A percentile compares a stretch with the other conserved stretches of the same genome.
phyloP scores from a whole-genome alignment of 2,329 filamentous ascomycete species.

The Saccharata proteae region DNA sequence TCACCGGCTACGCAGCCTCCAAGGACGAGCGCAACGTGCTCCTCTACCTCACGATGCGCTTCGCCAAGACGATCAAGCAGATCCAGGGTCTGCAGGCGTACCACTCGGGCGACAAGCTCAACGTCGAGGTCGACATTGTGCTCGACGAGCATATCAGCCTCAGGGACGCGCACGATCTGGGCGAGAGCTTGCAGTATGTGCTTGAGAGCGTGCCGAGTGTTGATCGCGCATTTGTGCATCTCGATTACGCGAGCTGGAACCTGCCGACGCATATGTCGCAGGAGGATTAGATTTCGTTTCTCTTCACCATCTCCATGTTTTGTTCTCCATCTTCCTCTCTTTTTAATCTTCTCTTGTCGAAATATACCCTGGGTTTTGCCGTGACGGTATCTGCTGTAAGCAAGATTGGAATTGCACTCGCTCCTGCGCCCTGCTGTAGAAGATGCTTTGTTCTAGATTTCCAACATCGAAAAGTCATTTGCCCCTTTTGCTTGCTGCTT shows the following conservation, averaged over 20 bases:
- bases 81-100: conserved; percentile 80
- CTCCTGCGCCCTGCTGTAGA: too few species aligned
- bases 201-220: conserved; percentile 74
- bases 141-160: conserved; percentile 63
- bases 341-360: too few species aligned
- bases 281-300: too few species aligned
- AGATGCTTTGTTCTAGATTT: too few species aligned
- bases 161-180: conserved; percentile 70
- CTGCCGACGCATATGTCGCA: conserved; percentile 40
- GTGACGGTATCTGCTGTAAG: too few species aligned
- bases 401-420: too few species aligned
- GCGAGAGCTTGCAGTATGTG: conserved; percentile 70
- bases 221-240: conserved; percentile 40
- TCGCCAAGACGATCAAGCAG: conserved; percentile 74
- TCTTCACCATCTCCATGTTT: too few species aligned
- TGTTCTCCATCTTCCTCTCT: too few species aligned
- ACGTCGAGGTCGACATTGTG: conserved; percentile 74
- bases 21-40: conserved; percentile 75
- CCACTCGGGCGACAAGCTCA: conserved; percentile 74
- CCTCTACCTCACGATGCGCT: conserved; percentile 86
- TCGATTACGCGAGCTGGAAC: conserved; percentile 40
- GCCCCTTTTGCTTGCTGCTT: too few species aligned
- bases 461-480: too few species aligned
- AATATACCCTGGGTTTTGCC: too few species aligned
- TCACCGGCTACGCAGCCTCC: conserved; percentile 66